Evolutionary conservation across 108 stramenopile species (phyloP), one percentile per base, ranked within the genome.

Genomic region (Cylindrotheca fusiformis): DNA sequence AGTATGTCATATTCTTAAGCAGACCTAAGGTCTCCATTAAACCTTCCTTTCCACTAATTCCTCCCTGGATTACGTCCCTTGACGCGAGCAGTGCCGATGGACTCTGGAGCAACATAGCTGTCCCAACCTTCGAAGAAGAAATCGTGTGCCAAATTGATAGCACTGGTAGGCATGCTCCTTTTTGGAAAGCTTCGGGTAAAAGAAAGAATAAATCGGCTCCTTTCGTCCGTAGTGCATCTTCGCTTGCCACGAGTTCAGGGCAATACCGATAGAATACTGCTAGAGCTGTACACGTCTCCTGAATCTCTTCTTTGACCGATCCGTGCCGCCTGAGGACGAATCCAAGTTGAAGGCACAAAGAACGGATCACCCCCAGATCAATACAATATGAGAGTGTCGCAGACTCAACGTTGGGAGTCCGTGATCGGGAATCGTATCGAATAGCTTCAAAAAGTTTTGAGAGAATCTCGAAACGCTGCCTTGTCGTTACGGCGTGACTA

Each of bases 1-100:
- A 79, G 49, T 77, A 76, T 3, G 82, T 65, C 19, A 79, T 24
- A 41, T 79, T 76, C 50, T 80, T 79, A 0, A 83, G 41, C 1
- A 80, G 17, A 25, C 76, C 74, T 28, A 79, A 58, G 3, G 57
- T 30, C 32, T 78, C 77, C 19, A 47, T 8, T 14, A 75, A 27
- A 2, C 3, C 52, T 32, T 66, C 54, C 10, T 36, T 32, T 8
- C 46, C 36, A 24, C 22, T 22, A 8, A 18, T 20, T 10, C 52
- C 32, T 29, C 18, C 20, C 19, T 33, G 21, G 21, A 62, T 26
- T 48, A 20, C 32, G 57, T 44, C 30, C 22, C 19, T 17, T 23
- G 57, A 27, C 4, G 44, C 29, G 25, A 17, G 62, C 1, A 69
- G 51, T 14, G 54, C 51, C 1, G 5, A 17, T 0, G 48, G 57